Percentiles rank a stretch among this genome's conserved stretches.
phyloP scores from a whole-genome alignment of 805 yeast genomes.

The Hanseniaspora clermontiae region DNA sequence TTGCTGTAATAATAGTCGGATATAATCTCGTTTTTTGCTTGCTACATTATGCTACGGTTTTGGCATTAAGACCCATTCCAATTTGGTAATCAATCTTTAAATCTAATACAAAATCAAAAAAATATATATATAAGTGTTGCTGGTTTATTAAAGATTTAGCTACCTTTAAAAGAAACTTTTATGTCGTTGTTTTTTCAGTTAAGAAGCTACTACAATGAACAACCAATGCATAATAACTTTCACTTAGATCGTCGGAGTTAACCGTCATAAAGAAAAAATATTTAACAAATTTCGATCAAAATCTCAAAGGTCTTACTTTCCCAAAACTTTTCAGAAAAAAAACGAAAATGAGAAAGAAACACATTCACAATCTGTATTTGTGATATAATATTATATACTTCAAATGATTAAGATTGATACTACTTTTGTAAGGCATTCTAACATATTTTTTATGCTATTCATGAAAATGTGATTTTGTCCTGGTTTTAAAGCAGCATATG shows the following conservation, averaged over 20 bases:
- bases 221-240: no score
- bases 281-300: background rate
- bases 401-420: background rate
- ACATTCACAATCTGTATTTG: background rate
- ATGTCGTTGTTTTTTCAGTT: no score
- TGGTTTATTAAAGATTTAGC: no score
- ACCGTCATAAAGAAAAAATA: background rate
- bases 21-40: background rate
- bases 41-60: no score
- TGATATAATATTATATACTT: background rate
- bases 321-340: background rate
- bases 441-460: background rate
- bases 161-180: no score
- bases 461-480: background rate
- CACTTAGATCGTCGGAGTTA: background rate
- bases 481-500: background rate
- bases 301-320: background rate
- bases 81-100: no score
- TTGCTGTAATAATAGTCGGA: background rate
- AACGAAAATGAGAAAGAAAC: background rate
- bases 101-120: no score
- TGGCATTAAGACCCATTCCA: no score
- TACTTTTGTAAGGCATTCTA: background rate
- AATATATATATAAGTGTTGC: no score
- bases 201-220: no score